Evolutionary conservation across 306 rosid species (phyloP).

Genomic region (Fagus crenata): DNA sequence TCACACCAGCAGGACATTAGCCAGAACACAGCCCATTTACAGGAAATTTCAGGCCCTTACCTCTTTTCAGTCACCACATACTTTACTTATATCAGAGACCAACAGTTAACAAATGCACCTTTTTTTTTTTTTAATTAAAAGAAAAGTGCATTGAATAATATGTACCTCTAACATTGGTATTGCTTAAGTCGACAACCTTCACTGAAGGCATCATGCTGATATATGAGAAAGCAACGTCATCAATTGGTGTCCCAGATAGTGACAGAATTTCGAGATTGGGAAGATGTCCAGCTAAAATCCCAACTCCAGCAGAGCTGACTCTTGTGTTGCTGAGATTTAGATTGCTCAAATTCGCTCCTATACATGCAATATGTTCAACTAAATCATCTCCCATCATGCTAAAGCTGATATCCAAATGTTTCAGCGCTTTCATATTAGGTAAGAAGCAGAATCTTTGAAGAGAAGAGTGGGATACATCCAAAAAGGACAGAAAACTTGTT

Average conservation of each 20-base stretch:
- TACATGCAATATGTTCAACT: constrained; percentile 52
- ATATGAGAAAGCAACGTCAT: constrained; percentile 60
- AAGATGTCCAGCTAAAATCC: constrained; percentile 65
- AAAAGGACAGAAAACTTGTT: constrained; percentile 45
- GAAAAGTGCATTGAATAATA: constrained; percentile 16
- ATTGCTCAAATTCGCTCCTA: constrained; percentile 66
- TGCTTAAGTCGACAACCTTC: constrained; percentile 71
- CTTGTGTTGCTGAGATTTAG: constrained; percentile 68
- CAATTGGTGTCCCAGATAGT: constrained; percentile 65
- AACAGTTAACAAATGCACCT: neutral
- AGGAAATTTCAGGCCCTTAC: neutral
- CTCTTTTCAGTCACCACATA: constrained; percentile 9
- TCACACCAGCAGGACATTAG: neutral
- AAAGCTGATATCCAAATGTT: constrained; percentile 79
- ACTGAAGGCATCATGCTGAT: constrained; percentile 76
- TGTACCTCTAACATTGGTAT: constrained; percentile 73
- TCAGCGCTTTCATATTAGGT: constrained; percentile 51
- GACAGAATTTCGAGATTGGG: constrained; percentile 68
- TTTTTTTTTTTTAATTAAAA: neutral
- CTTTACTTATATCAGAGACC: neutral
- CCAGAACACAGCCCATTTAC: neutral
- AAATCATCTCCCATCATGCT: constrained; percentile 65
- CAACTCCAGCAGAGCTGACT: constrained; percentile 72
- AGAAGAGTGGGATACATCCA: constrained; percentile 64
- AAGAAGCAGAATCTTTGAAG: constrained; percentile 59